Conservation (phyloP, 306 rosid species). For the Clitoria ternatea region DNA sequence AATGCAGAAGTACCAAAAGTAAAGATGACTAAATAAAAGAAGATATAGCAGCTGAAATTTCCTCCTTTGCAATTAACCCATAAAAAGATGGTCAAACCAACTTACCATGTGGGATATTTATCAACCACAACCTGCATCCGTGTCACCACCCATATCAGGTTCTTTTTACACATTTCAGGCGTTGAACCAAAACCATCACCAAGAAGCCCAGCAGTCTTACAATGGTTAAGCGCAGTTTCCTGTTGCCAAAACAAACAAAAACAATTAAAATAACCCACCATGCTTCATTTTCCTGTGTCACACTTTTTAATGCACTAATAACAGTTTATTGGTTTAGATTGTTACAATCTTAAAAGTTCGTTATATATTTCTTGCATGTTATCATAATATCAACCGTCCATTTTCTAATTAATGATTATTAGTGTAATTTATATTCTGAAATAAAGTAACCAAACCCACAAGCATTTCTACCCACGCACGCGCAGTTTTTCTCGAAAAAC, state of each 20-base stretch:
- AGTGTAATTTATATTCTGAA: no score
- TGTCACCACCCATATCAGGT: constrained; percentile 94
- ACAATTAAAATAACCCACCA: not conserved
- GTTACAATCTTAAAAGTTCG: no score
- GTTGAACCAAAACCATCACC: constrained; percentile 98
- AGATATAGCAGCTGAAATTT: not conserved
- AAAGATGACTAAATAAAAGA: not conserved
- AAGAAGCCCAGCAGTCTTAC: constrained; percentile 83
- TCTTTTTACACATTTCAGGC: constrained; percentile 89
- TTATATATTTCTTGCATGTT: no score
- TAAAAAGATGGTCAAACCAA: constrained; percentile 5
- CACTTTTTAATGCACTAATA: no score
- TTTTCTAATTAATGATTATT: no score
- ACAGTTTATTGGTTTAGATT: no score
- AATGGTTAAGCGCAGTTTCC: constrained; percentile 99
- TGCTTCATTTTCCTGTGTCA: not conserved
- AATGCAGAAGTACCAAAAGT: not conserved
- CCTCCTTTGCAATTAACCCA: not conserved
- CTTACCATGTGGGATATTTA: constrained; percentile 90
- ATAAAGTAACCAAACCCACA: not conserved
- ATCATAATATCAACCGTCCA: no score
- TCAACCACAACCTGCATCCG: constrained; percentile 89
- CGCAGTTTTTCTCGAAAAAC: not conserved
- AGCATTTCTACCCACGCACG: not conserved
- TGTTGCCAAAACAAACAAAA: constrained; percentile 30